A percentile compares a stretch with the other conserved stretches of the same genome.
phyloP scores from a whole-genome alignment of 139 green algal genomes.

The Limnomonas spitsbergensis region DNA sequence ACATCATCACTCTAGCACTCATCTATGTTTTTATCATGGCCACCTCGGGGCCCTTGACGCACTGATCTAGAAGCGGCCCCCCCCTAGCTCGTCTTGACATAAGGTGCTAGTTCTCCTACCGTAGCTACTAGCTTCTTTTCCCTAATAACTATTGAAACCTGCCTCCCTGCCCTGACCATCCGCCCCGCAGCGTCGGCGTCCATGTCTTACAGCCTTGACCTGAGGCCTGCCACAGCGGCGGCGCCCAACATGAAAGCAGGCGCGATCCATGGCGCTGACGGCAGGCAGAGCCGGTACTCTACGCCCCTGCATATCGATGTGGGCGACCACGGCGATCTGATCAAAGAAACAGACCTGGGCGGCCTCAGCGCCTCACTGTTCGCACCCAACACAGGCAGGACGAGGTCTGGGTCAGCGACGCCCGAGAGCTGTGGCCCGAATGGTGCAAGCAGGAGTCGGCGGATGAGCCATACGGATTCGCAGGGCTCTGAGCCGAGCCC shows the following conservation, averaged over 20 bases:
- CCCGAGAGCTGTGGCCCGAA: neutral
- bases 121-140: too few species aligned
- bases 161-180: too few species aligned
- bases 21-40: too few species aligned
- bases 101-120: too few species aligned
- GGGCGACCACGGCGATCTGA: slow-evolving; percentile 15
- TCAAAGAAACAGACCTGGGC: slow-evolving; percentile 39
- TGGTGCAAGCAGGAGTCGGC: neutral
- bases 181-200: too few species aligned
- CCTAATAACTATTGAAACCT: too few species aligned
- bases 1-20: too few species aligned
- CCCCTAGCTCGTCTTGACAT: too few species aligned
- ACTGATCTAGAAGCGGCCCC: too few species aligned
- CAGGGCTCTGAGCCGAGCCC: neutral
- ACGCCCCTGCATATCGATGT: neutral
- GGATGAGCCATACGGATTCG: neutral
- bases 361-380: slow-evolving; percentile 37
- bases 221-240: slow-evolving; percentile 33
- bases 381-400: slow-evolving; percentile 12
- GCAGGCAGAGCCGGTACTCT: neutral
- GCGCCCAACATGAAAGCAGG: neutral
- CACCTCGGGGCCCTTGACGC: too few species aligned
- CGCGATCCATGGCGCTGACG: neutral
- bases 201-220: slow-evolving; percentile 35
- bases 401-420: neutral